Conservation (phyloP, 1,284 basidiomycete genomes). For the Leccinum proximum region DNA sequence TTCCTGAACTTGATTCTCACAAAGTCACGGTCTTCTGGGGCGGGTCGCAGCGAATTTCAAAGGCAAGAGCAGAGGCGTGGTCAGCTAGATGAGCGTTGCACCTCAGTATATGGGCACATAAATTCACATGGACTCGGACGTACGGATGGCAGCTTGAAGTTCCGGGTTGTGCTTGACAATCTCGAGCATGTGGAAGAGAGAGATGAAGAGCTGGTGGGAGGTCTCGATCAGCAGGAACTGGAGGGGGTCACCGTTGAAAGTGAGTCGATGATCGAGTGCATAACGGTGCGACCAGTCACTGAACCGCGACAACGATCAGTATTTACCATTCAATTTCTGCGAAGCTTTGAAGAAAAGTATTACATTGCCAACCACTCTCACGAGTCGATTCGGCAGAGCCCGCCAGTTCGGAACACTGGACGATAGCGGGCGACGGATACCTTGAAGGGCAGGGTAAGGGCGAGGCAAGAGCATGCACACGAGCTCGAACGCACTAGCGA, state of each 20-base stretch:
- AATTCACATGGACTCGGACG: constrained; percentile 25
- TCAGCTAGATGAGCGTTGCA: constrained; percentile 46
- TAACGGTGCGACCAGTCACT: constrained; percentile 67
- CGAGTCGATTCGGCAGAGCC: no score
- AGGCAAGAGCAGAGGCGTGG: constrained; percentile 73
- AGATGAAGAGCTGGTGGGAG: constrained; percentile 89
- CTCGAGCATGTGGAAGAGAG: constrained; percentile 78
- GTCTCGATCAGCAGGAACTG: constrained; percentile 75
- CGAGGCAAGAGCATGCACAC: no score
- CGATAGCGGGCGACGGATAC: no score
- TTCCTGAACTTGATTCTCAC: constrained; percentile 86
- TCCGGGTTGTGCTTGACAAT: constrained; percentile 54
- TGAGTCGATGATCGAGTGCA: constrained; percentile 56
- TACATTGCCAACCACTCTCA: no score
- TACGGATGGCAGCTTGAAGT: constrained; percentile 56
- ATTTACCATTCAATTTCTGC: no score
- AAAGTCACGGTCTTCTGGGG: constrained; percentile 53
- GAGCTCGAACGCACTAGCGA: no score
- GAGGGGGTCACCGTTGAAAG: constrained; percentile 75
- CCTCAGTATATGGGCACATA: constrained; percentile 11
- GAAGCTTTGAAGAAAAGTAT: no score
- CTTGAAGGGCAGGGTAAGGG: no score
- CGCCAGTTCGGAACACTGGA: no score
- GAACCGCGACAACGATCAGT: constrained; percentile 12
- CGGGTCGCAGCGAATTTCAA: constrained; percentile 73